Conservation (phyloP, 2,329 filamentous ascomycete species). For the Ophiostoma ulmi region DNA sequence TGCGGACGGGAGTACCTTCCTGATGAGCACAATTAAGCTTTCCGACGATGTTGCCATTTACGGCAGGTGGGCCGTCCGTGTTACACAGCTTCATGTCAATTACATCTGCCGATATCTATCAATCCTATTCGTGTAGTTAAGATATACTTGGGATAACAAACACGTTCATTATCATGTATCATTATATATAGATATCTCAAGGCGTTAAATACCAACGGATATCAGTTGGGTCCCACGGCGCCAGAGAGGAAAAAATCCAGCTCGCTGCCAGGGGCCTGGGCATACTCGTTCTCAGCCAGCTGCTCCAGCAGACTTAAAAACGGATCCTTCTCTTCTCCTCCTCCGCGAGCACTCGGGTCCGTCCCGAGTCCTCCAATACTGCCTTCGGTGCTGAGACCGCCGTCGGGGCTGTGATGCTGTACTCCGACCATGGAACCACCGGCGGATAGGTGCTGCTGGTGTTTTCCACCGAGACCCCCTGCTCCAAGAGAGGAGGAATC, state of each 20-base stretch:
- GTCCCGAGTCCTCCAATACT: slow-evolving; percentile 42
- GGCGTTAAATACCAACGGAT: neutral
- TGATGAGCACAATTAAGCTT: neutral
- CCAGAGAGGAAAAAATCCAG: slow-evolving; percentile 68
- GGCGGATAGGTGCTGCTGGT: neutral
- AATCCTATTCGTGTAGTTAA: too few relatives aligned
- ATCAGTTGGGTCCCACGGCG: neutral
- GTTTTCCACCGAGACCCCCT: slow-evolving; percentile 8
- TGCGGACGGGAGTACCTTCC: neutral
- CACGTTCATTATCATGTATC: neutral
- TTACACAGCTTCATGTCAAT: neutral
- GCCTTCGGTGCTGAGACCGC: slow-evolving; percentile 44
- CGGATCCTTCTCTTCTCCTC: slow-evolving; percentile 67
- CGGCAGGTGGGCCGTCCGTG: neutral
- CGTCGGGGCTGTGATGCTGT: slow-evolving; percentile 40
- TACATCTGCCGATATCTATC: neutral
- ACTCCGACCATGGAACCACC: slow-evolving; percentile 12
- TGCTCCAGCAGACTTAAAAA: slow-evolving; percentile 76
- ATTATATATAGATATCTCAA: neutral
- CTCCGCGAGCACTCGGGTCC: slow-evolving; percentile 33
- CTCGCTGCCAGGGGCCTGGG: slow-evolving; percentile 63
- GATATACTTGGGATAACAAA: too few relatives aligned
- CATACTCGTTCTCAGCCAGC: slow-evolving; percentile 73
- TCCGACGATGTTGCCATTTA: neutral
- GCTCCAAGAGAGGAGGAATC: slow-evolving; percentile 19